phyloP scores from a whole-genome alignment of 176 grass and related monocot genomes.

The Juncus effusus region DNA sequence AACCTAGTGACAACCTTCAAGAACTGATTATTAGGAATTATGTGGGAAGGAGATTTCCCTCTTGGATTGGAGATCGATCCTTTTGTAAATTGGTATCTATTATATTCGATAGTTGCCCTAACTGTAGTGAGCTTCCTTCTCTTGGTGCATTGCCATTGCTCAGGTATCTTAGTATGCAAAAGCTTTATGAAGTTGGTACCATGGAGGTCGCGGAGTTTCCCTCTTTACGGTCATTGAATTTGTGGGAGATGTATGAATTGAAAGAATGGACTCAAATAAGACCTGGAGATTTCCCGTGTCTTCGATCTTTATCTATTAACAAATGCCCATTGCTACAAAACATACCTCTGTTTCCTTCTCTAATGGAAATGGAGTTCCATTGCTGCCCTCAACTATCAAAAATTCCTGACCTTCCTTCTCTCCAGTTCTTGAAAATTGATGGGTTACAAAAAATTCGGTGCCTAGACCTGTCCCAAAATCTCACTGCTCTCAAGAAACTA shows the following conservation, averaged over 20 bases:
- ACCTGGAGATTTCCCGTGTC: conserved; percentile 20
- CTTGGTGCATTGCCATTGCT: conserved; percentile 30
- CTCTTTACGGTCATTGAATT: conserved; percentile 25
- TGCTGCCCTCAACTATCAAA: conserved; percentile 16
- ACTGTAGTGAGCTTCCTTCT: conserved; percentile 14
- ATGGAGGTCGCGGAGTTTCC: conserved; percentile 10
- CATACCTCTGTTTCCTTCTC: conserved; percentile 4
- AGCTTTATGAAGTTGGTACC: conserved; percentile 8
- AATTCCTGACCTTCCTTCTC: conserved; percentile 9
- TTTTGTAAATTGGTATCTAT: conserved; percentile 23
- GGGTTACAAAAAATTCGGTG: conserved; percentile 11
- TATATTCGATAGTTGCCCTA: conserved; percentile 23
- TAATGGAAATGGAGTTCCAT: conserved; percentile 26
- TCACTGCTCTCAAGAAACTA: conserved; percentile 15
- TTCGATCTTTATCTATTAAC: conserved; percentile 22
- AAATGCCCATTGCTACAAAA: conserved; percentile 17
- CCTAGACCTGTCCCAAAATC: background rate
- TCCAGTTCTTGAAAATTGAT: conserved; percentile 26
- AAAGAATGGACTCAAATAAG: conserved; percentile 22
- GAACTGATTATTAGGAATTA: conserved; percentile 27
- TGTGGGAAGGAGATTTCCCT: conserved; percentile 23
- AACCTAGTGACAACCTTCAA: conserved; percentile 21
- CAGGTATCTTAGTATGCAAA: conserved; percentile 16
- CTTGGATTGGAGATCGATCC: conserved; percentile 21
- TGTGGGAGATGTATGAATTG: no score